A percentile compares a stretch with the other conserved stretches of the same genome.
Conservation (phyloP, 441 rosid species). For the Croton setiger region DNA sequence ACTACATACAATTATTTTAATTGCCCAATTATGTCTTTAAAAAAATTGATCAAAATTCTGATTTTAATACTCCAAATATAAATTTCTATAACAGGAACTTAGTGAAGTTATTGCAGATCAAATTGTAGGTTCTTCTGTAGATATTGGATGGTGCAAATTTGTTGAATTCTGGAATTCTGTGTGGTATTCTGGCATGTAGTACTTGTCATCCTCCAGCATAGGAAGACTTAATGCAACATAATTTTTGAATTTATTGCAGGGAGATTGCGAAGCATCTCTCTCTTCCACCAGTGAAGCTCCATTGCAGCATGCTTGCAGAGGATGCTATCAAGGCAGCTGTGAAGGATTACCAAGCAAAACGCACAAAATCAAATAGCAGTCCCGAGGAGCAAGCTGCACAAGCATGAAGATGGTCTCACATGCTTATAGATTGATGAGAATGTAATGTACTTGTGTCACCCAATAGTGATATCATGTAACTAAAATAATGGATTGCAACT, state of each 20-base stretch:
- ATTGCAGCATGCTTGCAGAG: constrained; percentile 99
- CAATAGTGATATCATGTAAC: constrained; percentile 2
- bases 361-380: constrained; percentile 31
- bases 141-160: no score
- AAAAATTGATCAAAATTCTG: no score
- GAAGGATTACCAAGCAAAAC: constrained; percentile 74
- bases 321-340: constrained; percentile 99
- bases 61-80: no score
- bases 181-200: no score
- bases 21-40: no score
- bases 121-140: no score
- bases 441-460: background rate
- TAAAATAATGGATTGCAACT: background rate
- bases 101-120: no score
- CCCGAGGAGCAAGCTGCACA: constrained; percentile 46
- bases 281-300: constrained; percentile 97
- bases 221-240: background rate
- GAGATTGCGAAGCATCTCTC: constrained; percentile 91
- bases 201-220: background rate
- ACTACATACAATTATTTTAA: no score
- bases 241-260: constrained; percentile 31
- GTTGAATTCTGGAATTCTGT: no score
- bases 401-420: constrained; percentile 30
- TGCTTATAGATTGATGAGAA: constrained; percentile 15
- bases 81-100: no score